Evolutionary conservation across 208 protist species (phyloP).

Genomic region (Lotmaria passim): DNA sequence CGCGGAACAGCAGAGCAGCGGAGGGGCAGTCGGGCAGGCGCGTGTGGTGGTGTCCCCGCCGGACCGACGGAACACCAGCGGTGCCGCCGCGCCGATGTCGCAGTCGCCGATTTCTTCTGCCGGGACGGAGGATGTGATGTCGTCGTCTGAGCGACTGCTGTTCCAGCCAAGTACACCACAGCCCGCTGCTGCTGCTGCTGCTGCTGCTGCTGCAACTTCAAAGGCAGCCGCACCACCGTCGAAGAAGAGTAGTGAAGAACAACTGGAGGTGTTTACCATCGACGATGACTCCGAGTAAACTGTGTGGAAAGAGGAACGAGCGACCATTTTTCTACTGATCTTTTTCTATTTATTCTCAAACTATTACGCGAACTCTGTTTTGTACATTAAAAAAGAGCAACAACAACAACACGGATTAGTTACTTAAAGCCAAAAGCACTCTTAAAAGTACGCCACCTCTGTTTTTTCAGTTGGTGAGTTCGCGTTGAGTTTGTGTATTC

Average conservation of each 20-base stretch:
- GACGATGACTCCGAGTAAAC: conserved; percentile 39
- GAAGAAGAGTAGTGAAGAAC: conserved; percentile 22
- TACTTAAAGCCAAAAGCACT: too few species aligned
- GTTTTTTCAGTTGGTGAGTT: too few species aligned
- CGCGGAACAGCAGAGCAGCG: neutral
- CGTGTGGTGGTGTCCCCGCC: neutral
- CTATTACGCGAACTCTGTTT: too few species aligned
- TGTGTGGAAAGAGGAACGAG: conserved; percentile 1
- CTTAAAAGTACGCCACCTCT: too few species aligned
- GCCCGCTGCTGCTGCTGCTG: neutral
- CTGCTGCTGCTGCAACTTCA: neutral
- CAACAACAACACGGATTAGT: too few species aligned
- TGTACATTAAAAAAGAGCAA: too few species aligned
- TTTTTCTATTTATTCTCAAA: too few species aligned
- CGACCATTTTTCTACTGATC: too few species aligned
- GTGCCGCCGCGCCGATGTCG: conserved; percentile 6
- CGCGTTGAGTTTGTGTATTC: too few species aligned
- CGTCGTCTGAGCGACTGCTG: conserved; percentile 32
- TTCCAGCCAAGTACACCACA: conserved; percentile 5
- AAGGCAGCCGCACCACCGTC: neutral
- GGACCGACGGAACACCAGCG: conserved; percentile 13
- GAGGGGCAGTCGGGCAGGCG: too few species aligned
- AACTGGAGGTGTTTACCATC: conserved; percentile 30
- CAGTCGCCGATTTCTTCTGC: conserved; percentile 10
- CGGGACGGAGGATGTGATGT: conserved; percentile 22